Evolutionary conservation across 805 yeast species (phyloP).

Genomic region (Metschnikowia kunwiensis): DNA sequence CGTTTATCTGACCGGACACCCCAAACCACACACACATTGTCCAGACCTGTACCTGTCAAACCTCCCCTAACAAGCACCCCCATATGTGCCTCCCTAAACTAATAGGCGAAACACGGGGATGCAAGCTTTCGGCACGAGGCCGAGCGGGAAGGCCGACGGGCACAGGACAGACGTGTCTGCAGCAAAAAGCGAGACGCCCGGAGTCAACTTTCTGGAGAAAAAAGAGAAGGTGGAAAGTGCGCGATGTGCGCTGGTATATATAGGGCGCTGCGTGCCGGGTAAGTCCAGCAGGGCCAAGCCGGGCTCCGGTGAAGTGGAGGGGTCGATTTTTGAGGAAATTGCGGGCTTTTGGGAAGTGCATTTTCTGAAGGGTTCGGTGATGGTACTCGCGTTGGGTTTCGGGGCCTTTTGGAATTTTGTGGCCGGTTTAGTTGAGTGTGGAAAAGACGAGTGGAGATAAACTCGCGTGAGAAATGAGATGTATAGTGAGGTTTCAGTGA

Average conservation of each 20-base stretch:
- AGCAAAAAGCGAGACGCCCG: slow-evolving; percentile 31
- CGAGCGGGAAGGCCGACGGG: slow-evolving; percentile 18
- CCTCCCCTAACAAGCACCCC: slow-evolving; percentile 15
- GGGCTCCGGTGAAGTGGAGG: no score
- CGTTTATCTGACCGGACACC: slow-evolving; percentile 38
- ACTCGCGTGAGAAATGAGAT: no score
- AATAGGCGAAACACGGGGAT: slow-evolving; percentile 35
- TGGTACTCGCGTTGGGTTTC: no score
- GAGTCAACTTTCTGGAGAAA: slow-evolving; percentile 38
- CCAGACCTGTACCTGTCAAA: slow-evolving; percentile 9
- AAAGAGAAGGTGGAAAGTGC: slow-evolving; percentile 14
- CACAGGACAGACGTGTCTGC: slow-evolving; percentile 20
- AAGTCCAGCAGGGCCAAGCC: no score
- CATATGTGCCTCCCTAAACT: slow-evolving; percentile 33
- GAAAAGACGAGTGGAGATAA: no score
- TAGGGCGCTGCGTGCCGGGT: slow-evolving; percentile 10
- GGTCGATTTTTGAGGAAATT: no score
- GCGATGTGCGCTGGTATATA: slow-evolving; percentile 3
- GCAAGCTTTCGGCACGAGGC: slow-evolving; percentile 21
- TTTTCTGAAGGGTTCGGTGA: no score
- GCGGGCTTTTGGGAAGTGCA: no score
- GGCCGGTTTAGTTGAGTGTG: no score
- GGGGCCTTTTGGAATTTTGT: no score
- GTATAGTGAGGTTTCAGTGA: no score
- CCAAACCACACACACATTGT: slow-evolving; percentile 18